Evolutionary conservation across 2,329 filamentous ascomycete species (phyloP).

Genomic region (Cladorrhinum sp.): DNA sequence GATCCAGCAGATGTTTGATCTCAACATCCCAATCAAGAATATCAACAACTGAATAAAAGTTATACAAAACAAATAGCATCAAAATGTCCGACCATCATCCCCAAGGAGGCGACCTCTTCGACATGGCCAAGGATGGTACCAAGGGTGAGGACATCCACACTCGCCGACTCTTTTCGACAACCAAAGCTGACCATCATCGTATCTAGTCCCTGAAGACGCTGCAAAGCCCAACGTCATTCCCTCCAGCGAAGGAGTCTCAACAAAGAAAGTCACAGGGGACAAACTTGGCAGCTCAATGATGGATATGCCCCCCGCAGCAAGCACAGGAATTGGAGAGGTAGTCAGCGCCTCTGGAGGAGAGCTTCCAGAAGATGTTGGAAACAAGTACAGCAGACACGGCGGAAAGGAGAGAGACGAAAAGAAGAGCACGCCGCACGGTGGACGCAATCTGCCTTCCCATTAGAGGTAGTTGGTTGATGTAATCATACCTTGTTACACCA

Average conservation of each 20-base stretch:
- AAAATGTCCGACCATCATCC: slow-evolving; percentile 16
- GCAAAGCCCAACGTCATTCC: slow-evolving; percentile 23
- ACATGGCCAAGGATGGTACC: slow-evolving; percentile 28
- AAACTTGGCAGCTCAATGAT: slow-evolving; percentile 14
- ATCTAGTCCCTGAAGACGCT: slow-evolving; percentile 24
- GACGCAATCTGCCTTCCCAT: slow-evolving; percentile 18
- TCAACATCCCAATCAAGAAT: neutral
- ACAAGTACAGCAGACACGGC: slow-evolving; percentile 21
- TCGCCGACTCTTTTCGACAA: neutral
- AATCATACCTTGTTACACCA: too few species aligned
- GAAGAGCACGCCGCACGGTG: slow-evolving; percentile 28
- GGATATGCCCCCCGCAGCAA: slow-evolving; percentile 12
- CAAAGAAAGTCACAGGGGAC: slow-evolving; percentile 2
- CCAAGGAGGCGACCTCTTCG: slow-evolving; percentile 24
- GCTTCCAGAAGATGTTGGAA: slow-evolving; percentile 23
- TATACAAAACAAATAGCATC: neutral
- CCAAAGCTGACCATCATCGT: neutral
- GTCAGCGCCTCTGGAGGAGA: slow-evolving; percentile 19
- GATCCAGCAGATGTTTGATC: too few species aligned
- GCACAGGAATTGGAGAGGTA: slow-evolving; percentile 16
- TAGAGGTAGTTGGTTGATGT: neutral
- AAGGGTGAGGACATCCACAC: slow-evolving; percentile 16
- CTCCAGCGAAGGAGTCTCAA: slow-evolving; percentile 10
- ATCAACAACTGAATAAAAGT: neutral
- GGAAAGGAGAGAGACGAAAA: slow-evolving; percentile 20